Base-by-base conservation (phyloP, 129 eudicot genomes). In the Escallonia herrerae region DNA sequence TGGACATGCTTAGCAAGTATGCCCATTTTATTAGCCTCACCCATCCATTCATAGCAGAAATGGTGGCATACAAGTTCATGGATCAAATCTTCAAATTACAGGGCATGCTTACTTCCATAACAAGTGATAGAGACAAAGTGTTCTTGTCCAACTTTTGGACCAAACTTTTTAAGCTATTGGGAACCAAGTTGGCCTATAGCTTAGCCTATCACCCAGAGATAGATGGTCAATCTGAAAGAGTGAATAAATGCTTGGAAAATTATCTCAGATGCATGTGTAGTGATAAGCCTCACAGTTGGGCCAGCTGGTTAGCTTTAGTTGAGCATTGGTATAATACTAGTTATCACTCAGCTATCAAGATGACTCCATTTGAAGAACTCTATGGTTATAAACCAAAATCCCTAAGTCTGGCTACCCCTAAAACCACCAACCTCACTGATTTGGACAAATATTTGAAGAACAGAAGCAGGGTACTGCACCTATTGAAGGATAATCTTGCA, bases 81-180 rank as follows among this genome's bases (percentile, higher is more conserved):
- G n/a, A n/a, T n/a, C n/a, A n/a, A n/a, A n/a, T n/a, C n/a, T n/a
- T n/a, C n/a, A n/a, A n/a, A n/a, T n/a, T n/a, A n/a, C n/a, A n/a
- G n/a, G n/a, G 78, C 1, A 2, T 48, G 3, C 72, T 67, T 6
- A 8, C 14, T 0, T 15, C 60, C 11, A 51, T 65, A 1, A 42
- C 55, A 3, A 12, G 14, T 6, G 72, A 73, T 13, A 47, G 52
- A 9, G 66, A 65, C 39, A 40, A 1, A 41, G 7, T 73, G 2
- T 73, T 73, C 66, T 4, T 39, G 12, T 57, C 66, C 7, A 14
- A 46, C 5, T 73, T 73, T 43, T 73, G 72, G 67, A 6, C 40
- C 12, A 43, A 39, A 0, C 43, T 73, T 0, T 56, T 66, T 46
- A 7, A 11, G n/a, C 2, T 43, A 5, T 33, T 43, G 7, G 53